Conservation (phyloP, 2,329 filamentous ascomycete genomes). For the Orbilia quercus region DNA sequence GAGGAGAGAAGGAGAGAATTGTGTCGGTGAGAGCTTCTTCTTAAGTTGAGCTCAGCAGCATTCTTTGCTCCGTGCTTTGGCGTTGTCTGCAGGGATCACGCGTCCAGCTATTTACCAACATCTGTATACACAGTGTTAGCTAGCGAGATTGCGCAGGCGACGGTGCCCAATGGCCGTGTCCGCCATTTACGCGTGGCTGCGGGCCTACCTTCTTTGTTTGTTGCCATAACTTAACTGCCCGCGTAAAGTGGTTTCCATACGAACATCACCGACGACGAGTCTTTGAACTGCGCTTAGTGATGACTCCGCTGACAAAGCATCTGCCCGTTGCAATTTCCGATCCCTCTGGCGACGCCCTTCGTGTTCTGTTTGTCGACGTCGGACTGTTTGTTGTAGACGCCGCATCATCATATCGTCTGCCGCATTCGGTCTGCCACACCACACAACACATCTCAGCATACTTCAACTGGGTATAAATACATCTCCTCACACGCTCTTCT, state of each 20-base stretch:
- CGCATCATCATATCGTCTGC: not conserved
- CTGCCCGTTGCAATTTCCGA: not conserved
- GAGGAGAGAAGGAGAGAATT: conserved; percentile 60
- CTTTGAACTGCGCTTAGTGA: too few species aligned
- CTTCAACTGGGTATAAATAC: too few species aligned
- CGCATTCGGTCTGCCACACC: conserved; percentile 2
- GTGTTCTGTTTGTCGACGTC: not conserved
- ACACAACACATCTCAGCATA: not conserved
- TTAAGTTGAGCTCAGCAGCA: conserved; percentile 58
- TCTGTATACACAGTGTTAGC: too few species aligned
- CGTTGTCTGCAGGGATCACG: conserved; percentile 31
- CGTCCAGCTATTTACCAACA: conserved; percentile 48
- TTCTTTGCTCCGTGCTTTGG: conserved; percentile 12
- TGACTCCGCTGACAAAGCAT: conserved; percentile 28
- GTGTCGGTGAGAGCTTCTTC: conserved; percentile 60
- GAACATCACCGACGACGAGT: not conserved
- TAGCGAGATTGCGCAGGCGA: conserved; percentile 26
- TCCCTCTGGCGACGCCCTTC: conserved; percentile 1
- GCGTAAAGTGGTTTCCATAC: conserved; percentile 48
- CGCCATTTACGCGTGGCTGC: conserved; percentile 18
- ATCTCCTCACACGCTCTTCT: too few species aligned
- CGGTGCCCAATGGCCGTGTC: conserved; percentile 29
- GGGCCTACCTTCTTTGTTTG: conserved; percentile 29
- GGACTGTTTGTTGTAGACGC: not conserved
- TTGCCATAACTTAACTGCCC: conserved; percentile 8